Percentiles rank a stretch among this genome's conserved stretches.
These are phyloP conservation scores for Plasmodium vivax DNA, from an alignment of 169 alveolate species.

Conservation along the genomic window DNA sequence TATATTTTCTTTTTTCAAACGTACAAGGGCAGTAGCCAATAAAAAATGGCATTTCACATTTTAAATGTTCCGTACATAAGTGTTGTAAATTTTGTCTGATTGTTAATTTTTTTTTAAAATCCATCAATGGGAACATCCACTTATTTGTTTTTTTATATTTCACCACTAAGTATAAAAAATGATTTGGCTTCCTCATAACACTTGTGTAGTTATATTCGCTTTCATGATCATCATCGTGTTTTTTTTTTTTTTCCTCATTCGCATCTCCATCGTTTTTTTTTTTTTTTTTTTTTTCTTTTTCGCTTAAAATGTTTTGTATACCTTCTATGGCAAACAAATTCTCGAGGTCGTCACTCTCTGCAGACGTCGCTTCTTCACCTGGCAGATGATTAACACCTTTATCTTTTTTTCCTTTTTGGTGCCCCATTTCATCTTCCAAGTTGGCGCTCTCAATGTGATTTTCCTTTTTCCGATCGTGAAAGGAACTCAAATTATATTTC, in stretches of 20 bases:
- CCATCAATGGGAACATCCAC: conserved; percentile 84
- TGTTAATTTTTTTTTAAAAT: conserved; percentile 78
- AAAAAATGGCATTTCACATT: conserved; percentile 77
- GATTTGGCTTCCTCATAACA: conserved; percentile 76
- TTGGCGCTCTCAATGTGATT: background rate
- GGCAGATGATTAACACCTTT: background rate
- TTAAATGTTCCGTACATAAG: conserved; percentile 79
- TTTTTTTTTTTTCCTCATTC: conserved; percentile 12
- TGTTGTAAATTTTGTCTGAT: conserved; percentile 78
- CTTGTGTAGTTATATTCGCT: conserved; percentile 67
- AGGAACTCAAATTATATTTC: conserved; percentile 68
- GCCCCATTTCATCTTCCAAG: background rate
- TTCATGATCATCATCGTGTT: conserved; percentile 1
- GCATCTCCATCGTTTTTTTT: background rate
- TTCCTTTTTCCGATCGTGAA: conserved; percentile 37
- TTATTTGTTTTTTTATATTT: conserved; percentile 74
- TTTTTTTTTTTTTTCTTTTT: conserved; percentile 27
- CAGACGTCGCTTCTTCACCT: background rate
- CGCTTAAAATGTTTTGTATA: conserved; percentile 29
- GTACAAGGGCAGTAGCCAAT: conserved; percentile 83
- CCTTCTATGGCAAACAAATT: conserved; percentile 57
- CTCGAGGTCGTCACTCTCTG: conserved; percentile 43
- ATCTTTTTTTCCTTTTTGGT: background rate
- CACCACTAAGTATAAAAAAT: conserved; percentile 78
- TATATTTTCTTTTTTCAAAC: conserved; percentile 71